Evolutionary conservation across 257 asterid genomes (phyloP).

Genomic region (Jasminum sambac): DNA sequence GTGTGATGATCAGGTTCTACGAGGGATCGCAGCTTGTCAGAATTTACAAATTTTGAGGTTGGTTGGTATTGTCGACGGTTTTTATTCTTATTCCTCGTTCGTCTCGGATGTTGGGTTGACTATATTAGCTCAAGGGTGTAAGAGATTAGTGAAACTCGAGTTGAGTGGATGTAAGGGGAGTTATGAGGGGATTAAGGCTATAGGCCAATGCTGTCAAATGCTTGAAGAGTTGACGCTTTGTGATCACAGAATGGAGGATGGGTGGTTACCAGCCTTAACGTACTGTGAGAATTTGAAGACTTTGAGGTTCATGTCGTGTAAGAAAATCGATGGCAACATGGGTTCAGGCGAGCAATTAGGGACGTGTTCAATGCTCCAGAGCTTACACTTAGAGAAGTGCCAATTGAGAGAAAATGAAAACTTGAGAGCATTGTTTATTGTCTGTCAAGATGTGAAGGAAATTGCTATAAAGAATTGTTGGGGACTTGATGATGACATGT

Average conservation of each 20-base stretch:
- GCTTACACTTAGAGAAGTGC: conserved; percentile 66
- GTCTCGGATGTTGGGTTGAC: conserved; percentile 74
- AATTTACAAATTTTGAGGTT: conserved; percentile 63
- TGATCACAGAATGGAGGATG: conserved; percentile 67
- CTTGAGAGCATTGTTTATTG: conserved; percentile 48
- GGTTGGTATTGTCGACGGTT: conserved; percentile 48
- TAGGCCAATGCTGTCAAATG: conserved; percentile 73
- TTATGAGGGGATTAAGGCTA: conserved; percentile 66
- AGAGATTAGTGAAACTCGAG: conserved; percentile 65
- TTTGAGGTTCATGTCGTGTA: conserved; percentile 58
- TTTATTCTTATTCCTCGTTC: conserved; percentile 44
- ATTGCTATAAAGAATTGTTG: conserved; percentile 48
- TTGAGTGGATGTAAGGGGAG: conserved; percentile 70
- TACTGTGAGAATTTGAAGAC: conserved; percentile 57
- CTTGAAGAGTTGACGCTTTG: conserved; percentile 57
- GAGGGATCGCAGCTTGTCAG: conserved; percentile 67
- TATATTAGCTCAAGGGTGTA: conserved; percentile 77
- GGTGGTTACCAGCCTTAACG: conserved; percentile 72
- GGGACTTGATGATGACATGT: conserved; percentile 62
- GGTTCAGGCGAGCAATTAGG: conserved; percentile 45
- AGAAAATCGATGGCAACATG: conserved; percentile 45
- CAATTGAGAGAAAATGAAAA: conserved; percentile 51
- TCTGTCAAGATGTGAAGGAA: conserved; percentile 52
- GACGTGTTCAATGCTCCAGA: conserved; percentile 47
- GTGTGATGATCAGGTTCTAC: conserved; percentile 64